A percentile compares a stretch with the other conserved stretches of the same genome.
These are phyloP conservation scores for Flaveria bidentis DNA, from an alignment of 129 eudicot species.

Conservation along the genomic window DNA sequence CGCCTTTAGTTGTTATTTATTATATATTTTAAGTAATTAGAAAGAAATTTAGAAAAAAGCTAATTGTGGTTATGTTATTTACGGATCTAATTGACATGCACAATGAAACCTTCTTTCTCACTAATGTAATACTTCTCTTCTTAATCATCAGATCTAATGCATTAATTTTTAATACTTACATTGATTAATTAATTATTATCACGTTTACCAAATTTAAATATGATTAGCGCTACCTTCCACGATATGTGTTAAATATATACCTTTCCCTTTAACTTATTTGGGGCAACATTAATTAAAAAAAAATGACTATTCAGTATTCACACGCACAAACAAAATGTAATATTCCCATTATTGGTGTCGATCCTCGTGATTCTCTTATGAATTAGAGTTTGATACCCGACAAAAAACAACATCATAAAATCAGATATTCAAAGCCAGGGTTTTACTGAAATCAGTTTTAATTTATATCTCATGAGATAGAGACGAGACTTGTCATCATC, in stretches of 20 bases:
- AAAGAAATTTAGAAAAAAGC: neutral
- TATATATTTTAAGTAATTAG: neutral
- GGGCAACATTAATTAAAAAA: slow-evolving; percentile 13
- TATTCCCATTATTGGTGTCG: slow-evolving; percentile 23
- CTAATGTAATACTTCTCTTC: neutral
- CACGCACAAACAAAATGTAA: slow-evolving; percentile 28
- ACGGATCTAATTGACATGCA: neutral
- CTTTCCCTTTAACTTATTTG: slow-evolving; percentile 2
- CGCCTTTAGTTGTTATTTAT: too few species aligned
- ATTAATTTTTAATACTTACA: neutral
- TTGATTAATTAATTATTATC: slow-evolving; percentile 1
- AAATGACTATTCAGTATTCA: neutral
- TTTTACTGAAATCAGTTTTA: too few species aligned
- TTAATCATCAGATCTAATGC: neutral
- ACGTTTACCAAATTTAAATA: slow-evolving; percentile 20
- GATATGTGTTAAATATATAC: slow-evolving; percentile 22
- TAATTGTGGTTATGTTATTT: neutral
- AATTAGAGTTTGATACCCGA: neutral
- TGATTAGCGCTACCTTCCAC: slow-evolving; percentile 29
- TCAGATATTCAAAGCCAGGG: neutral
- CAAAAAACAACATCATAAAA: slow-evolving; percentile 4
- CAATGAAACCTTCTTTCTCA: neutral
- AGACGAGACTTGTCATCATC: too few species aligned
- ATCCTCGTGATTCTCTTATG: neutral
- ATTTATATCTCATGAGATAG: too few species aligned